phyloP scores from a whole-genome alignment of 306 rosid genomes.

The Trifolium repens region DNA sequence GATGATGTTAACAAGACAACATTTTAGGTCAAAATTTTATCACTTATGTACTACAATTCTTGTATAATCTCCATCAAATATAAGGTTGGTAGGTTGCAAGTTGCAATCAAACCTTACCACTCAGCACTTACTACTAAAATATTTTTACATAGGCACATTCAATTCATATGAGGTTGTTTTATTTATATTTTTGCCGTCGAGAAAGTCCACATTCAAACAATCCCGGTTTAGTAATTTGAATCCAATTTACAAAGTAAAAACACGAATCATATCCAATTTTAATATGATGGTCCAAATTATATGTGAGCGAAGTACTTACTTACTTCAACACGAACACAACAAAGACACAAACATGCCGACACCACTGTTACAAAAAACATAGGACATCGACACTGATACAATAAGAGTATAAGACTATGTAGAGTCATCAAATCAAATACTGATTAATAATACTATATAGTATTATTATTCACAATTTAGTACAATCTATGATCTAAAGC shows the following conservation, averaged over 20 bases:
- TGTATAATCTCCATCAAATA: constrained; percentile 5
- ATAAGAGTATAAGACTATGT: no score
- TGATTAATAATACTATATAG: not conserved
- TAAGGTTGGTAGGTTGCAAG: constrained; percentile 17
- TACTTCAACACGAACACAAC: no score
- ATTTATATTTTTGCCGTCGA: not conserved
- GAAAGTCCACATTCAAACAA: not conserved
- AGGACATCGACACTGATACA: not conserved
- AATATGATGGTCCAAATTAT: not conserved
- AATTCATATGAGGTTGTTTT: no score
- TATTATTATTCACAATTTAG: constrained; percentile 39
- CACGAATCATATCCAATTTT: not conserved
- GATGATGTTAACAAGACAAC: not conserved
- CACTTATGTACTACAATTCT: not conserved
- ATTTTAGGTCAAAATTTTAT: not conserved
- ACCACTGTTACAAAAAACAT: not conserved
- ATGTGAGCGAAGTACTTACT: no score
- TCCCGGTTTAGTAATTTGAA: not conserved
- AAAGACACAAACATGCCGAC: not conserved
- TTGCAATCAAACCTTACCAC: constrained; percentile 24
- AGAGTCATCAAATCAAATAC: constrained; percentile 30
- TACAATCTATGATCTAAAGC: constrained; percentile 36
- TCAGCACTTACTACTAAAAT: not conserved
- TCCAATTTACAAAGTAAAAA: not conserved
- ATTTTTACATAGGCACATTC: not conserved